Conservation (phyloP, 768 basidiomycete genomes). For the Tylopilus subfusipes region DNA sequence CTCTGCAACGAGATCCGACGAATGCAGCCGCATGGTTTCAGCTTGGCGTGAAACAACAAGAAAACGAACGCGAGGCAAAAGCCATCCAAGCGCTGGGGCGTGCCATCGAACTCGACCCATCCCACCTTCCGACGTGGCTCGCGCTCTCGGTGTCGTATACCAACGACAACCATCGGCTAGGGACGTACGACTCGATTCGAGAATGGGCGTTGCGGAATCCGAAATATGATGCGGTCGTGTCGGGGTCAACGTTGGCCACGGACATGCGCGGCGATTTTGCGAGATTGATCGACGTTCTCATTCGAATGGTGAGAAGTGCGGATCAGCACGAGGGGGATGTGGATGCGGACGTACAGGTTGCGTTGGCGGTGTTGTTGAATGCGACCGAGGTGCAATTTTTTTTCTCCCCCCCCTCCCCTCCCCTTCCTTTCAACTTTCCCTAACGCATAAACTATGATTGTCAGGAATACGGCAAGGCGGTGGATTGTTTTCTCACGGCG, state of each 20-base stretch:
- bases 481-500: conserved; percentile 91
- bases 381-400: conserved; percentile 72
- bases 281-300: conserved; percentile 69
- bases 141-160: conserved; percentile 88
- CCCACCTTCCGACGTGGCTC: conserved; percentile 78
- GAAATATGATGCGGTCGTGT: conserved; percentile 47
- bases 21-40: conserved; percentile 82
- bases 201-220: conserved; percentile 72
- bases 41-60: conserved; percentile 95
- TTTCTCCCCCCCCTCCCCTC: not conserved
- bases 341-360: conserved; percentile 95
- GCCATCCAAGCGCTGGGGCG: conserved; percentile 83
- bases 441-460: not conserved
- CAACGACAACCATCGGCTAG: conserved; percentile 76
- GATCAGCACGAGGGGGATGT: conserved; percentile 51
- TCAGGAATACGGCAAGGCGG: conserved; percentile 87
- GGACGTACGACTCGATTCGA: conserved; percentile 77
- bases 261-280: conserved; percentile 35
- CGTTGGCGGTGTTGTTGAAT: conserved; percentile 89
- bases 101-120: conserved; percentile 77
- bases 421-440: not conserved
- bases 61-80: conserved; percentile 91
- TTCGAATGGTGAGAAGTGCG: conserved; percentile 66
- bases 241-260: conserved; percentile 30
- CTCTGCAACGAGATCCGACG: conserved; percentile 71